Base-by-base conservation (phyloP, 495 filamentous ascomycete genomes). In the Tuber melanosporum region DNA sequence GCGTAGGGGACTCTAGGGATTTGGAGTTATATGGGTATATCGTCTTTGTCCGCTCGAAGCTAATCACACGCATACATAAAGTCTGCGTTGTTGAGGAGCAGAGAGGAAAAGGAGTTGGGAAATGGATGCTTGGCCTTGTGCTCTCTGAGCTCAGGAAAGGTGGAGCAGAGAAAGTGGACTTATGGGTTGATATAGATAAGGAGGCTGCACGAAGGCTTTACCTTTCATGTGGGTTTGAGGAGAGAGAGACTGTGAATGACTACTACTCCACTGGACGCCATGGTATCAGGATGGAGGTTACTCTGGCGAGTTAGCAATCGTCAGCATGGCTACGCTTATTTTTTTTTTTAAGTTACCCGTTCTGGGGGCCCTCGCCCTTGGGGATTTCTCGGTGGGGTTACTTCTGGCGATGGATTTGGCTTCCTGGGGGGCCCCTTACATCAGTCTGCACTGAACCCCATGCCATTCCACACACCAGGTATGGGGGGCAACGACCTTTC, bases 121-220 rank as follows among this genome's bases (percentile, higher is more conserved):
- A 83, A 77, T 83, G 84, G 80, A 84, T 90, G 73, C 81, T 91
- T 80, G 77, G 84, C 75, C 84, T 85, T 77, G 85, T 89, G 78
- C 84, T 85, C 46, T 81, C 84, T 73, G 85, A 86, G 72, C 82
- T 90, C 41, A 84, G 82, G 79, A 87, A 85, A 80, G 87, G 88
- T 80, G 87, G 88, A 72, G 89, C 89, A 82, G 84, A 85, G 71
- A 86, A 83, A 66, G 86, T 91, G 57, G 87, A 90, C 73, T 83
- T 90, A 71, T 91, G 89, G 90, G 90, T 90, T 42, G 90, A 91
- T 79, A 85, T 87, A 84, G 85, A 78, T 66, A 87, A 88, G 78
- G 81, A 84, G 42, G 83, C 86, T 74, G 88, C 89, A 8, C 84
- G 87, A 72, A 82, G 82, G 70, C 74, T 91, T 74, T 91, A 91